Conservation (phyloP, 2,329 filamentous ascomycete species). For the Bipolaris oryzae region DNA sequence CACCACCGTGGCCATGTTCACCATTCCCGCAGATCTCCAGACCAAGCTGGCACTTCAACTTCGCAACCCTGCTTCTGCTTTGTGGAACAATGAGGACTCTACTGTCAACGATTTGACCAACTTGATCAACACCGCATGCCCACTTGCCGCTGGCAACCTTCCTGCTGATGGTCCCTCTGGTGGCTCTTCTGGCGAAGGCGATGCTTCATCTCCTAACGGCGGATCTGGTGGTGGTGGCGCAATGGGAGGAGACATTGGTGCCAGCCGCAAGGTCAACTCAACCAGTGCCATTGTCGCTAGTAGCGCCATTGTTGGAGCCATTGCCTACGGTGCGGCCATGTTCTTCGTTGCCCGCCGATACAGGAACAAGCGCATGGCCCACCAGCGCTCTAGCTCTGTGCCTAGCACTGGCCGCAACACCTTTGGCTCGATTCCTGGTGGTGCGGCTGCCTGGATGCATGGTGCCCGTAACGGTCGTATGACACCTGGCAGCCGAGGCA, state of each 20-base stretch:
- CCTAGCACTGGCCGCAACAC: constrained; percentile 67
- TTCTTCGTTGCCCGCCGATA: constrained; percentile 90
- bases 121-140: constrained; percentile 84
- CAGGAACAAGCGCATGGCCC: constrained; percentile 80
- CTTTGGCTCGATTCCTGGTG: constrained; percentile 46
- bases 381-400: constrained; percentile 78
- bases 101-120: constrained; percentile 75
- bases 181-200: constrained; percentile 50
- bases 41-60: constrained; percentile 71
- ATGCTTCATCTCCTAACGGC: constrained; percentile 36
- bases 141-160: constrained; percentile 60
- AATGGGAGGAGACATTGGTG: constrained; percentile 57
- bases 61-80: constrained; percentile 69
- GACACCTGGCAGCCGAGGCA: constrained; percentile 51
- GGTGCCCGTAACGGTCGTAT: constrained; percentile 50
- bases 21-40: constrained; percentile 53
- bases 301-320: constrained; percentile 77
- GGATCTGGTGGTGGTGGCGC: constrained; percentile 56
- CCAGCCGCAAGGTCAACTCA: constrained; percentile 64
- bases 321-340: constrained; percentile 92
- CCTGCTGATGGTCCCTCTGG: constrained; percentile 46
- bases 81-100: constrained; percentile 73
- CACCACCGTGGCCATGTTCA: constrained; percentile 72
- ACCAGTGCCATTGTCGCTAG: constrained; percentile 74
- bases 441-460: constrained; percentile 57